These are phyloP conservation scores for Penicillium concentricum DNA, from an alignment of 2,329 filamentous ascomycete species.

Conservation along the genomic window DNA sequence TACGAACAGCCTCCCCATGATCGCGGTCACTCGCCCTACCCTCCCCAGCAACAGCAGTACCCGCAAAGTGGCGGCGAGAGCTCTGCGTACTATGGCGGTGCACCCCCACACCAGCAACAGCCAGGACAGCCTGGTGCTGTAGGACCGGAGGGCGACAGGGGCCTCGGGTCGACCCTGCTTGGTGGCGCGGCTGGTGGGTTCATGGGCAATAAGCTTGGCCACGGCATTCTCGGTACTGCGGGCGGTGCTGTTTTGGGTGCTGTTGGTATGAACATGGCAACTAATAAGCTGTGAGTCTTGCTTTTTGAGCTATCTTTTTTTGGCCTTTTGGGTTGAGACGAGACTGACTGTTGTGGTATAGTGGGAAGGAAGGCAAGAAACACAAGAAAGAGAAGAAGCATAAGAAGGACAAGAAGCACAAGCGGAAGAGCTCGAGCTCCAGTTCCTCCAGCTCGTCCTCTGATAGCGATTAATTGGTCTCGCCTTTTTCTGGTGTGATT, in stretches of 20 bases:
- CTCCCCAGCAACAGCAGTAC: constrained; percentile 26
- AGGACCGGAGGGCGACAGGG: constrained; percentile 19
- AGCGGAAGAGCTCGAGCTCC: constrained; percentile 11
- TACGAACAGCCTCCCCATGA: constrained; percentile 28
- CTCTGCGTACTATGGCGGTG: constrained; percentile 32
- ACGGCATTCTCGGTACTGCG: constrained; percentile 16
- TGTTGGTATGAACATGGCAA: constrained; percentile 20
- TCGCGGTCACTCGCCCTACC: constrained; percentile 29
- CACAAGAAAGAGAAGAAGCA: constrained; percentile 17
- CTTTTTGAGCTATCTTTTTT: neutral
- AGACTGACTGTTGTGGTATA: neutral
- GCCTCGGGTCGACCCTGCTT: constrained; percentile 22
- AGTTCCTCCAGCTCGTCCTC: constrained; percentile 13
- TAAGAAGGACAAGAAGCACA: constrained; percentile 20
- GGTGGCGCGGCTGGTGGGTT: constrained; percentile 22
- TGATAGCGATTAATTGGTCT: constrained; percentile 8
- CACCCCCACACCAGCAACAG: constrained; percentile 23
- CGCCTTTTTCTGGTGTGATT: neutral
- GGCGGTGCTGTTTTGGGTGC: constrained; percentile 22
- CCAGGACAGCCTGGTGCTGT: constrained; percentile 20
- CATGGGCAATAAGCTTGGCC: constrained; percentile 19
- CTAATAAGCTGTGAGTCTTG: constrained; percentile 17
- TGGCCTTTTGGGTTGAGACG: neutral
- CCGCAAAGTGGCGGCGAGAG: constrained; percentile 29
- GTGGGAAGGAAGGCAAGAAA: constrained; percentile 16